These are phyloP conservation scores for Neurospora cerealis DNA, from an alignment of 495 filamentous ascomycete genomes.

Conservation along the genomic window DNA sequence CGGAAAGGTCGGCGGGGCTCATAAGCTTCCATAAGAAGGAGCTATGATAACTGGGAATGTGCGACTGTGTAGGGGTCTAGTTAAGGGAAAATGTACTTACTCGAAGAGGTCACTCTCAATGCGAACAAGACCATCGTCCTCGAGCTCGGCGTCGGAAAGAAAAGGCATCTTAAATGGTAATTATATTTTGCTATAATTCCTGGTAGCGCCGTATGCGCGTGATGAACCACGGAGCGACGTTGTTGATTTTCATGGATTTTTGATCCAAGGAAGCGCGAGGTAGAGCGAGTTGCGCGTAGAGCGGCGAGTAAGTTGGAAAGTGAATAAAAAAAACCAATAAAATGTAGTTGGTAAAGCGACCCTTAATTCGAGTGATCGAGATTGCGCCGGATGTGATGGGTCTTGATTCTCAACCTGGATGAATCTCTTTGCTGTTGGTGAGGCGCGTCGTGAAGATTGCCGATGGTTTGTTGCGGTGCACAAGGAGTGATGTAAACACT, in stretches of 20 bases:
- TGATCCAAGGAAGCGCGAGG: not conserved
- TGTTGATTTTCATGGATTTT: not conserved
- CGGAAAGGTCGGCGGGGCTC: not conserved
- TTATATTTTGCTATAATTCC: not conserved
- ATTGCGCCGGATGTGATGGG: not conserved
- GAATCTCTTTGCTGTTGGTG: not conserved
- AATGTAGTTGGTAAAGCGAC: not conserved
- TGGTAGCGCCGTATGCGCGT: not conserved
- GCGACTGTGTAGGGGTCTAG: not conserved
- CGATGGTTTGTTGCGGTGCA: not conserved
- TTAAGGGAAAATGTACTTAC: constrained; percentile 8
- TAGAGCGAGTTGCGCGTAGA: not conserved
- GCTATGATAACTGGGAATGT: not conserved
- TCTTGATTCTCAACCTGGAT: not conserved
- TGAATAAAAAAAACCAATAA: not conserved
- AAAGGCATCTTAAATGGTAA: constrained; percentile 5
- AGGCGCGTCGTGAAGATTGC: not conserved
- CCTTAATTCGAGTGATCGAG: not conserved
- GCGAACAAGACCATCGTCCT: constrained; percentile 7
- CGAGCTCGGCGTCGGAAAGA: not conserved
- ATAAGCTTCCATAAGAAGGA: not conserved
- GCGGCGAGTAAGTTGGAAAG: not conserved
- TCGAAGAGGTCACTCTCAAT: constrained; percentile 16
- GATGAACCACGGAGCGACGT: not conserved
- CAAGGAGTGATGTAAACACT: not conserved